phyloP scores from a whole-genome alignment of 768 basidiomycete species.

The Amanita jacksonii region DNA sequence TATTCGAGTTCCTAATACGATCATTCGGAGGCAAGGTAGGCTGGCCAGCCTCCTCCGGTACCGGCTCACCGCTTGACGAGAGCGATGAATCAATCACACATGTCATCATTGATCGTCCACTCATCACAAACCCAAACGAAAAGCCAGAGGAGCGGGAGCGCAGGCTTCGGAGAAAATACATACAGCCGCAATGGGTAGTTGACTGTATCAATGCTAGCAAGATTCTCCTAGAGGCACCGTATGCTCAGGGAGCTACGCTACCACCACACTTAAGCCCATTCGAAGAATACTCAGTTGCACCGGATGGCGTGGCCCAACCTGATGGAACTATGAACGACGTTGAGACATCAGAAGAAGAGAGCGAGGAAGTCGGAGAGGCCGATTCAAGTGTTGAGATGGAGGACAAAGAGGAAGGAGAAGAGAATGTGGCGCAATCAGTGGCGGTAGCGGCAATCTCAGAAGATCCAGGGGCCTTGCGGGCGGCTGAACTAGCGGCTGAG shows the following conservation, averaged over 20 bases:
- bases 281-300: constrained; percentile 70
- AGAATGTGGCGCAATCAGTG: constrained; percentile 13
- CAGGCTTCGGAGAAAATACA: constrained; percentile 65
- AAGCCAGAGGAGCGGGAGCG: constrained; percentile 50
- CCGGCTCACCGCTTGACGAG: constrained; percentile 73
- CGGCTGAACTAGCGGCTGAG: constrained; percentile 90
- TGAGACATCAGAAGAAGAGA: constrained; percentile 18
- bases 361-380: constrained; percentile 10
- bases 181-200: constrained; percentile 97
- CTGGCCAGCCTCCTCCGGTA: constrained; percentile 76
- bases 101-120: constrained; percentile 87
- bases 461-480: constrained; percentile 64
- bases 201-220: constrained; percentile 89
- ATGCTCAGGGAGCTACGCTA: constrained; percentile 74
- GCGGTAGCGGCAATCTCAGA: constrained; percentile 22
- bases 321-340: constrained; percentile 26
- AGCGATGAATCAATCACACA: constrained; percentile 84
- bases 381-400: constrained; percentile 2
- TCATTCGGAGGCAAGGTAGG: constrained; percentile 90
- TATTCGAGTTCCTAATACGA: constrained; percentile 91
- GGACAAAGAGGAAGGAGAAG: constrained; percentile 12
- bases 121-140: constrained; percentile 38
- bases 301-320: constrained; percentile 47
- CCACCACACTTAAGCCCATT: constrained; percentile 97
- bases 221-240: constrained; percentile 77